A percentile compares a stretch with the other conserved stretches of the same genome.
Evolutionary conservation across 495 filamentous ascomycete genomes (phyloP).

Genomic region (Aspergillus panamensis): DNA sequence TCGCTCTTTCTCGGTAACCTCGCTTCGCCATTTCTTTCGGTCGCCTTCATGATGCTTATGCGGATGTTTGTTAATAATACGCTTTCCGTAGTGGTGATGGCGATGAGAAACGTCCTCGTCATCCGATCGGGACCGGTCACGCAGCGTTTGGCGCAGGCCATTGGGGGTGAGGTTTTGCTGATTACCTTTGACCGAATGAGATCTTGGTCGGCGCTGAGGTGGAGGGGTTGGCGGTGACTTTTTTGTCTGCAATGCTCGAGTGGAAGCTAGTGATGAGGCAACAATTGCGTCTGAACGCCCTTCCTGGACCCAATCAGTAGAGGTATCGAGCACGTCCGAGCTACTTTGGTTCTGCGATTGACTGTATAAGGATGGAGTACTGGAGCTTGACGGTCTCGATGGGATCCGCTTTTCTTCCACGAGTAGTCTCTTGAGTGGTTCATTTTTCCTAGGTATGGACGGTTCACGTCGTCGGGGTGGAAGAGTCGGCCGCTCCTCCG

Average conservation of each 20-base stretch:
- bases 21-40: slow-evolving; percentile 76
- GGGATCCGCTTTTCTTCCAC: slow-evolving; percentile 10
- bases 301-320: slow-evolving; percentile 42
- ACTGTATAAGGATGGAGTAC: slow-evolving; percentile 28
- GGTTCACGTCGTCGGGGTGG: slow-evolving; percentile 28
- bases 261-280: slow-evolving; percentile 77
- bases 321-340: slow-evolving; percentile 26
- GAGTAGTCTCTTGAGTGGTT: slow-evolving; percentile 17
- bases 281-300: slow-evolving; percentile 73
- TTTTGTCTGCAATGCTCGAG: slow-evolving; percentile 56
- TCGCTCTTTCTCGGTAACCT: slow-evolving; percentile 71
- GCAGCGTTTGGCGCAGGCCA: slow-evolving; percentile 69
- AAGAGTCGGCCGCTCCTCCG: slow-evolving; percentile 21
- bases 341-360: slow-evolving; percentile 30
- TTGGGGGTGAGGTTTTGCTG: slow-evolving; percentile 55
- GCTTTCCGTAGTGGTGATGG: slow-evolving; percentile 34
- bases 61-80: slow-evolving; percentile 61
- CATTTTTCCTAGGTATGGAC: slow-evolving; percentile 9
- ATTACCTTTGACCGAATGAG: slow-evolving; percentile 36
- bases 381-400: slow-evolving; percentile 26
- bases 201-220: slow-evolving; percentile 49
- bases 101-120: slow-evolving; percentile 51
- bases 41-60: slow-evolving; percentile 89
- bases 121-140: slow-evolving; percentile 55
- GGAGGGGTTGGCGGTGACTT: slow-evolving; percentile 39